Conservation (phyloP, 352 stramenopile species). For the Halophytophthora polymorphica region DNA sequence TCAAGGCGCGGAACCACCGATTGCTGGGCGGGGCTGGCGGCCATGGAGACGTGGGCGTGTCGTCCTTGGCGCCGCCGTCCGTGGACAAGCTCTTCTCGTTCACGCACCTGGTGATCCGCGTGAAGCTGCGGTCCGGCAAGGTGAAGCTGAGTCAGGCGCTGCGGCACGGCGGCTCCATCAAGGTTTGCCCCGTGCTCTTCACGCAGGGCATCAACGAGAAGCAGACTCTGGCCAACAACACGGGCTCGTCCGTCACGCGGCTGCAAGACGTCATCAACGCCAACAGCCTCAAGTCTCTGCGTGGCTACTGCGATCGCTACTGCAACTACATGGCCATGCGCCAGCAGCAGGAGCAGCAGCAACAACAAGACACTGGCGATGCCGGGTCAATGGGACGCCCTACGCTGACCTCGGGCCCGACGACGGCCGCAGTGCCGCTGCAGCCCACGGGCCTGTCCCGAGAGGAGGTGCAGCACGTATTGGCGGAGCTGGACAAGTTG, state of each 20-base stretch:
- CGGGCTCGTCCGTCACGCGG: constrained; percentile 66
- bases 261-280: constrained; percentile 85
- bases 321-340: constrained; percentile 63
- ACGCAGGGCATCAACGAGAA: constrained; percentile 93
- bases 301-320: constrained; percentile 72
- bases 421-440: constrained; percentile 1
- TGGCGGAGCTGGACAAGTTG: constrained; percentile 66
- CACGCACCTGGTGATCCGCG: constrained; percentile 74
- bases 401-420: constrained; percentile 1
- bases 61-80: constrained; percentile 40
- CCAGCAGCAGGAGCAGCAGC: constrained; percentile 27
- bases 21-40: constrained; percentile 41
- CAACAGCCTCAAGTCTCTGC: constrained; percentile 62
- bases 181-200: constrained; percentile 75
- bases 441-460: constrained; percentile 25
- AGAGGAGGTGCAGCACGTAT: constrained; percentile 51
- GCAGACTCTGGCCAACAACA: constrained; percentile 90
- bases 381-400: too few species aligned
- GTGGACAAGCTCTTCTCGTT: constrained; percentile 59
- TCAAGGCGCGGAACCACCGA: constrained; percentile 58
- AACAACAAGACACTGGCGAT: constrained; percentile 3
- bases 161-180: constrained; percentile 55
- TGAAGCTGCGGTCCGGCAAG: constrained; percentile 75
- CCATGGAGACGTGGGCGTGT: constrained; percentile 19
- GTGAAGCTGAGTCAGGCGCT: constrained; percentile 65